Evolutionary conservation across 2,329 filamentous ascomycete species (phyloP).

Genomic region (Hypomyces perniciosus): DNA sequence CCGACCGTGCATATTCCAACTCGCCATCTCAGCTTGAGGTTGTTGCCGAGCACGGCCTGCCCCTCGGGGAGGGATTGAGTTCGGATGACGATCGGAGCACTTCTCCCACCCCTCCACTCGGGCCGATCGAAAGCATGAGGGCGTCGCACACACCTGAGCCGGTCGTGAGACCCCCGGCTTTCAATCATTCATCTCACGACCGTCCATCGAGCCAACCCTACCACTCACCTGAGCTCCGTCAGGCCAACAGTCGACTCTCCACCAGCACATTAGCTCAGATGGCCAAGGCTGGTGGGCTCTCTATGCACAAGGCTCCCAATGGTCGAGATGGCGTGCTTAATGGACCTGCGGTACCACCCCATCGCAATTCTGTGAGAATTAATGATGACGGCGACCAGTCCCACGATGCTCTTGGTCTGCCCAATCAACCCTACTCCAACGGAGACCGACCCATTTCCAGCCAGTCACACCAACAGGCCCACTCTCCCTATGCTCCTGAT

Average conservation of each 20-base stretch:
- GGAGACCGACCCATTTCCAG: conserved; percentile 37
- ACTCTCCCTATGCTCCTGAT: conserved; percentile 38
- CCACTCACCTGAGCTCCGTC: conserved; percentile 69
- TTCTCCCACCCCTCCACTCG: conserved; percentile 32
- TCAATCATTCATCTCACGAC: conserved; percentile 68
- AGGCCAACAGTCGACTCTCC: conserved; percentile 79
- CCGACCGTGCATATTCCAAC: conserved; percentile 23
- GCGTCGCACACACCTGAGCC: conserved; percentile 64
- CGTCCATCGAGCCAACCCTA: conserved; percentile 63
- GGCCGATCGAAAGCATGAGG: conserved; percentile 39
- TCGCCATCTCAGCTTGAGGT: conserved; percentile 32
- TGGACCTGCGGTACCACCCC: conserved; percentile 46
- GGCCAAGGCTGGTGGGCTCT: conserved; percentile 58
- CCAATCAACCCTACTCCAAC: conserved; percentile 28
- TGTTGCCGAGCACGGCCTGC: conserved; percentile 26
- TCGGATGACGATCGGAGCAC: conserved; percentile 50
- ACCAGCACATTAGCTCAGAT: conserved; percentile 75
- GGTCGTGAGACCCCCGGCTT: conserved; percentile 71
- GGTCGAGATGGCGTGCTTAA: conserved; percentile 25
- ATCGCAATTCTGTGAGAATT: conserved; percentile 44
- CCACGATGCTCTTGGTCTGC: conserved; percentile 46
- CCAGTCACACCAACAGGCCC: conserved; percentile 32
- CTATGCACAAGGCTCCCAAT: conserved; percentile 33
- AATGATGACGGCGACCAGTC: conserved; percentile 50
- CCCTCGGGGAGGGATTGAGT: conserved; percentile 37